These are phyloP conservation scores for Mortierella sp. DNA, from an alignment of 371 early-diverging fungal species.

Conservation along the genomic window DNA sequence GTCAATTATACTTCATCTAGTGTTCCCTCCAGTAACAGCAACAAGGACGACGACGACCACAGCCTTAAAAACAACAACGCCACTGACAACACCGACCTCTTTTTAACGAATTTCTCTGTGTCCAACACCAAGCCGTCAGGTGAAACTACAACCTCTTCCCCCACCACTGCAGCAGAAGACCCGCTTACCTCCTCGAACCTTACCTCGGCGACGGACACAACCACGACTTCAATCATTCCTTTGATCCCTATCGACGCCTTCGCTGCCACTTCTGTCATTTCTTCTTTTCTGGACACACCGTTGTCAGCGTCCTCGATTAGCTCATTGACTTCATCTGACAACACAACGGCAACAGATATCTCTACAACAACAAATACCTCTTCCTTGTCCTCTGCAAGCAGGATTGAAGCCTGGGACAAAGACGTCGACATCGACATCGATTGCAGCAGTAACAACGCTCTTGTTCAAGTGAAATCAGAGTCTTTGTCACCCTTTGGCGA, in stretches of 20 bases:
- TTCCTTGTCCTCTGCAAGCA: neutral
- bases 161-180: neutral
- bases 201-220: no score
- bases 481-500: constrained; percentile 25
- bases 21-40: neutral
- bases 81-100: neutral
- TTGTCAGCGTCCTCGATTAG: neutral
- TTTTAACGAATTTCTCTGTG: neutral
- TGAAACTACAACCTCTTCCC: neutral
- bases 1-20: neutral
- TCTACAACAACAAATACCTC: neutral
- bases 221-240: no score
- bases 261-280: neutral
- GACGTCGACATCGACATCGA: constrained; percentile 13
- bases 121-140: neutral
- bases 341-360: neutral
- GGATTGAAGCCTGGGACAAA: constrained; percentile 21
- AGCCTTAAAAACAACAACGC: neutral
- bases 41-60: neutral
- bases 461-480: constrained; percentile 21
- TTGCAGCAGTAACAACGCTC: neutral
- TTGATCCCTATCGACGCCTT: constrained; percentile 6
- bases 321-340: neutral
- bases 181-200: neutral
- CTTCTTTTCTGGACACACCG: neutral